Evolutionary conservation across 345 rosid species (phyloP).

Genomic region (Eucalyptus tenuipes): DNA sequence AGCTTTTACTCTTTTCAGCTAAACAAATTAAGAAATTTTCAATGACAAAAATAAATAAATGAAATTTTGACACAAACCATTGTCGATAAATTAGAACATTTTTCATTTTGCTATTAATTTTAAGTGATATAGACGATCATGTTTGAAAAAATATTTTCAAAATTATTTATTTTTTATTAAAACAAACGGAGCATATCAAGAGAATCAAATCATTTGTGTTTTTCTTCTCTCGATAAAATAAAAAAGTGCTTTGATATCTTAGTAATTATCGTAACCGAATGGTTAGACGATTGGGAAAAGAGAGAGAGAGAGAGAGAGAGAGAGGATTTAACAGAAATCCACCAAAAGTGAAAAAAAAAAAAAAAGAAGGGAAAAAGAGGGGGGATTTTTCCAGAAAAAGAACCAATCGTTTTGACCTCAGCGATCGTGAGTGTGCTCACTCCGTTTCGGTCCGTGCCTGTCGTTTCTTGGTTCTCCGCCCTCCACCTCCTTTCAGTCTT

Average conservation of each 20-base stretch:
- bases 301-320: not conserved
- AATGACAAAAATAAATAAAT: not conserved
- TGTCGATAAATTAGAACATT: not conserved
- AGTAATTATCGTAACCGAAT: not conserved
- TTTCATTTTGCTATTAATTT: not conserved
- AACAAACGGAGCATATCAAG: fast-evolving
- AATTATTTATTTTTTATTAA: fast-evolving
- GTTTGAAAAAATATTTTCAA: fast-evolving
- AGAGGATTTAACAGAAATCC: not conserved
- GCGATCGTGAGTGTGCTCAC: not conserved
- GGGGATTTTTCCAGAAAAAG: not conserved
- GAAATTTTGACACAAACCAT: not conserved
- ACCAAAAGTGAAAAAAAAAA: not conserved
- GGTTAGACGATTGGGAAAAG: too few relatives aligned
- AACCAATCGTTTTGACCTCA: not conserved
- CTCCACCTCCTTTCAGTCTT: not conserved
- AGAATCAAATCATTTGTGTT: not conserved
- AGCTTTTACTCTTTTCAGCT: not conserved
- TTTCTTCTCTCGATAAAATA: not conserved
- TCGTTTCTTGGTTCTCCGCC: not conserved
- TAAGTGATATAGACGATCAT: fast-evolving
- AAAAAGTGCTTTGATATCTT: too few relatives aligned
- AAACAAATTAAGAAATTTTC: not conserved
- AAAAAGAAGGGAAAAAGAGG: fast-evolving
- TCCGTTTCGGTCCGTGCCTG: not conserved